phyloP scores from a whole-genome alignment of 768 basidiomycete species.

The Naganishia kalamii region DNA sequence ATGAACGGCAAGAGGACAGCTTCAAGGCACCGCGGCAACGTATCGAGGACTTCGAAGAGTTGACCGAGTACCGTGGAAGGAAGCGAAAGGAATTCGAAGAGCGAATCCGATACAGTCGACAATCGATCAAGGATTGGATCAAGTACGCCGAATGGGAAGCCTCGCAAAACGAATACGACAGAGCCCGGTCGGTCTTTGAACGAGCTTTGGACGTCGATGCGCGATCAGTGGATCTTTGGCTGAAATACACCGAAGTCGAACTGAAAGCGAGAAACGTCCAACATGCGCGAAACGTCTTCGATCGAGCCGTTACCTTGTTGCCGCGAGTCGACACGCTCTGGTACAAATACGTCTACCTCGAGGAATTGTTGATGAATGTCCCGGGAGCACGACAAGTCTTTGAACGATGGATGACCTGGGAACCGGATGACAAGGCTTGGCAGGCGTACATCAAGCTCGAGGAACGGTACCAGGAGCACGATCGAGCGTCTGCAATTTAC shows the following conservation, averaged over 20 bases:
- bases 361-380: constrained; percentile 92
- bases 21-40: constrained; percentile 90
- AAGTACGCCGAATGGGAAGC: constrained; percentile 64
- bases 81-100: constrained; percentile 87
- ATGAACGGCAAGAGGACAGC: constrained; percentile 90
- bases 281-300: constrained; percentile 92
- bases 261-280: constrained; percentile 95
- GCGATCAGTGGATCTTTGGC: constrained; percentile 82
- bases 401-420: constrained; percentile 99
- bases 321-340: constrained; percentile 87
- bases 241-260: constrained; percentile 82
- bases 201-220: constrained; percentile 94
- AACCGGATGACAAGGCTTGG: constrained; percentile 99
- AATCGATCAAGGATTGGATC: constrained; percentile 49
- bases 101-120: constrained; percentile 52
- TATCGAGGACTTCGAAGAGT: constrained; percentile 86
- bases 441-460: constrained; percentile 99
- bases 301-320: constrained; percentile 90
- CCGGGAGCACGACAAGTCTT: constrained; percentile 95
- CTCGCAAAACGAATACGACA: constrained; percentile 88
- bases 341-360: constrained; percentile 99
- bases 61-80: constrained; percentile 71
- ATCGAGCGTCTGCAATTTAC: constrained; percentile 85
- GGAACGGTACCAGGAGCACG: constrained; percentile 81
- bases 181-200: constrained; percentile 87